Evolutionary conservation across 352 stramenopile genomes (phyloP).

Genomic region (Phytopythium sindhum): DNA sequence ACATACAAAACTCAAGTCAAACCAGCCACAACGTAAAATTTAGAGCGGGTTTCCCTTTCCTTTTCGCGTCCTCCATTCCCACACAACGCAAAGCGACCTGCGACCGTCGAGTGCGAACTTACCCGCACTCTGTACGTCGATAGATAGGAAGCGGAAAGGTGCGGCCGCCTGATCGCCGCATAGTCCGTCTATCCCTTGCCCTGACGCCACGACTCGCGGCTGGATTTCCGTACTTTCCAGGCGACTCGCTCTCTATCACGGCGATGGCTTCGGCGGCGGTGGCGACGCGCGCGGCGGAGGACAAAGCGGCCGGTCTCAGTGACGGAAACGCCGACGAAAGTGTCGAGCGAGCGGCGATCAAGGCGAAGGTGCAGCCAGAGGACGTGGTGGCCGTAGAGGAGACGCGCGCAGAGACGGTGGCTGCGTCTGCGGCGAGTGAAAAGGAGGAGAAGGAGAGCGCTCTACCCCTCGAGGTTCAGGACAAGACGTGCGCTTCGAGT

Average conservation of each 20-base stretch:
- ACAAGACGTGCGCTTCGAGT: background rate
- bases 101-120: too few species aligned
- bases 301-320: background rate
- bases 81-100: constrained; percentile 1
- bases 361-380: background rate
- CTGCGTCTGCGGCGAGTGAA: background rate
- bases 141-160: background rate
- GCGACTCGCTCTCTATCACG: background rate
- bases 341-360: background rate
- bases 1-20: constrained; percentile 3
- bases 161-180: background rate
- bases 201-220: background rate
- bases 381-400: background rate
- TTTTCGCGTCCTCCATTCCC: background rate
- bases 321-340: background rate
- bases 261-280: background rate
- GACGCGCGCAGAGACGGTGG: background rate
- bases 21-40: background rate
- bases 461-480: background rate
- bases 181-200: background rate
- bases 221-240: constrained; percentile 1
- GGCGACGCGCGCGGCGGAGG: background rate
- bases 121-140: too few species aligned
- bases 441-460: background rate
- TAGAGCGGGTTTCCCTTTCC: background rate